Percentiles rank a stretch among this genome's conserved stretches.
Conservation (phyloP, 2,329 filamentous ascomycete genomes). For the Hypoxylon sp. region DNA sequence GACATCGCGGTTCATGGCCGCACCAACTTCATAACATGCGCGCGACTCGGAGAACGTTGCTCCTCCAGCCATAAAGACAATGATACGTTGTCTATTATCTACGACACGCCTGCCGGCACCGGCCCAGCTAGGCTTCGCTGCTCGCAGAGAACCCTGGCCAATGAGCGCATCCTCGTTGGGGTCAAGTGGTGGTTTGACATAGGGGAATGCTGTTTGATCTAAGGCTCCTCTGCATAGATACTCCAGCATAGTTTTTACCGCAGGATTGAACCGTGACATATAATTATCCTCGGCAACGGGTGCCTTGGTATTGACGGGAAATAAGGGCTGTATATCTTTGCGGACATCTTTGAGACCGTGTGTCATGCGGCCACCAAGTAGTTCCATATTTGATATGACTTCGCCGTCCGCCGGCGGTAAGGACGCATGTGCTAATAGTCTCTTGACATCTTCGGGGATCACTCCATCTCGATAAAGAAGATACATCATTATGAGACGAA, state of each 20-base stretch:
- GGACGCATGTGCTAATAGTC: constrained; percentile 85
- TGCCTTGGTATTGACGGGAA: constrained; percentile 74
- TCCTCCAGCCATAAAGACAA: constrained; percentile 95
- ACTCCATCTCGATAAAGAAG: constrained; percentile 89
- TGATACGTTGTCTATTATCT: constrained; percentile 90
- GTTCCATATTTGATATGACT: constrained; percentile 81
- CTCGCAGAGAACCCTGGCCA: constrained; percentile 83
- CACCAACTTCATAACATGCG: constrained; percentile 88
- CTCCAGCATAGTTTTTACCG: constrained; percentile 86
- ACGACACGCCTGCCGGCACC: constrained; percentile 79
- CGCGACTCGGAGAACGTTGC: constrained; percentile 94
- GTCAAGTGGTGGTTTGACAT: constrained; percentile 78
- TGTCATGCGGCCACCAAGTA: constrained; percentile 82
- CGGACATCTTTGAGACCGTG: constrained; percentile 82
- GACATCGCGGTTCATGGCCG: constrained; percentile 81
- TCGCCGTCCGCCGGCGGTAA: constrained; percentile 81
- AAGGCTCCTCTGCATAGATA: constrained; percentile 76
- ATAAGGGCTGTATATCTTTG: constrained; percentile 75
- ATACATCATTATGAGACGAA: constrained; percentile 89
- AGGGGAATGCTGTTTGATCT: constrained; percentile 78
- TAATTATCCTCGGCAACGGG: constrained; percentile 80
- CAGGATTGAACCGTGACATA: constrained; percentile 89
- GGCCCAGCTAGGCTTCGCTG: constrained; percentile 96
- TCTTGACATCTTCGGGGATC: constrained; percentile 84
- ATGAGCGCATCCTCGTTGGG: constrained; percentile 71